phyloP scores from a whole-genome alignment of 805 yeast species.

The Yarrowia phangngaensis region DNA sequence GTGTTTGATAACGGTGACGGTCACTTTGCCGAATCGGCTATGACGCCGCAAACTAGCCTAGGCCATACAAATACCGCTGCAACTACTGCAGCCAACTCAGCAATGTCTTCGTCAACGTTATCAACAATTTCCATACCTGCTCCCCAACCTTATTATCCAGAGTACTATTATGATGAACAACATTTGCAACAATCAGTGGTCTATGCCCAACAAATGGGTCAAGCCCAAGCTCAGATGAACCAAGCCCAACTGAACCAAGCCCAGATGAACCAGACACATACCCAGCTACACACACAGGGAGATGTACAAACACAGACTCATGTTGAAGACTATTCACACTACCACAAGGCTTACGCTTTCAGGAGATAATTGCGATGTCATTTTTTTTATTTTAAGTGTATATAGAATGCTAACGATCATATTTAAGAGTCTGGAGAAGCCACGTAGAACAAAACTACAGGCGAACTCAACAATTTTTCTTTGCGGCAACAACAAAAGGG shows the following conservation, averaged over 20 bases:
- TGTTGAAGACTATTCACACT: conserved; percentile 17
- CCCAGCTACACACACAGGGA: conserved; percentile 1
- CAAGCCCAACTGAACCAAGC: too few species aligned
- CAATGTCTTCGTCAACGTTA: background rate
- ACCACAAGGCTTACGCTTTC: conserved; percentile 20
- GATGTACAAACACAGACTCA: background rate
- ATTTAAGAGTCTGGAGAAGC: too few species aligned
- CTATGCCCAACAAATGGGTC: too few species aligned
- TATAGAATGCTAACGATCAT: conserved; percentile 15
- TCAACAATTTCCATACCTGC: conserved; percentile 9
- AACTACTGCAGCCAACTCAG: conserved; percentile 5
- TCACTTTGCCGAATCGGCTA: background rate
- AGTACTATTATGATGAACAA: conserved; percentile 25
- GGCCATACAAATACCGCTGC: too few species aligned
- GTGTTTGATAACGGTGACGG: conserved; percentile 32
- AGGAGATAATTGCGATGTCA: conserved; percentile 3
- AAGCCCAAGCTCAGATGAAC: too few species aligned
- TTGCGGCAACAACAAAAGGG: too few species aligned
- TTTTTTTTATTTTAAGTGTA: conserved; percentile 12
- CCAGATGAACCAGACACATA: too few species aligned
- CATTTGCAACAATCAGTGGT: conserved; percentile 6
- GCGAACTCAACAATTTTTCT: too few species aligned
- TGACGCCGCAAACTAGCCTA: background rate
- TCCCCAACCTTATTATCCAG: conserved; percentile 16
- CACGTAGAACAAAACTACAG: too few species aligned